Base-by-base conservation (phyloP, 192 early-diverging fungal genomes). In the Backusella macrospora region DNA sequence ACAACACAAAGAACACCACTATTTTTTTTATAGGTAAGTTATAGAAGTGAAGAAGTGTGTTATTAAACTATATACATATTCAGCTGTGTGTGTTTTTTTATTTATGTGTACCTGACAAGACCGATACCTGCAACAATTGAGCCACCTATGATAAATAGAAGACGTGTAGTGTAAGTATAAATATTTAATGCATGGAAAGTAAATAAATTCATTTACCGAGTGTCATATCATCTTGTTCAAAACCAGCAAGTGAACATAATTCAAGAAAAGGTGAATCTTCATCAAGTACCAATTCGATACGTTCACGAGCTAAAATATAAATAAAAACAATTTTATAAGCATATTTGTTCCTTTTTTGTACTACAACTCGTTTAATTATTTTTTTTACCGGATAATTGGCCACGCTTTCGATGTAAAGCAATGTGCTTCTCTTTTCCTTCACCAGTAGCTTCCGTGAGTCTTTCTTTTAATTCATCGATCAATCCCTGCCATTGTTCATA, bases 181-280 rank as follows among this genome's bases (percentile, higher is more conserved):
- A 34, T 34, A 34, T 34, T 34, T 34, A 34, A 34, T 45, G 21
- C 39, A 68, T 39, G 8, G 18, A 43, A 68, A 44, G 21, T 7
- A 42, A 67, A 10, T 7, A 43, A 12, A 9, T 46, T 46, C n/a
- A 26, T 47, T 15, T 71, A 67, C 73, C 73, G 12, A 89, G 45
- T 23, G 89, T 90, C 88, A 88, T 88, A 47, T 87, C 87, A 34
- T 89, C 85, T 47, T 88, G 88, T 12, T 79, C 83, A 62, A 80
- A 86, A n/a, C 89, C 89, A 52, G 89, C 89, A 46, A 90, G 75
- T 12, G 88, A 82, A 48, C 85, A 82, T 37, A 90, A 64, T 76
- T 90, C 89, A 45, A 90, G 73, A 40, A 89, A 89, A 39, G 89
- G 89, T 21, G 87, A 88, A 71, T 88, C 89, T 39, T 88, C 86